Base-by-base conservation (phyloP, 108 stramenopile species). In the Pseudonitzschia multiseries region DNA sequence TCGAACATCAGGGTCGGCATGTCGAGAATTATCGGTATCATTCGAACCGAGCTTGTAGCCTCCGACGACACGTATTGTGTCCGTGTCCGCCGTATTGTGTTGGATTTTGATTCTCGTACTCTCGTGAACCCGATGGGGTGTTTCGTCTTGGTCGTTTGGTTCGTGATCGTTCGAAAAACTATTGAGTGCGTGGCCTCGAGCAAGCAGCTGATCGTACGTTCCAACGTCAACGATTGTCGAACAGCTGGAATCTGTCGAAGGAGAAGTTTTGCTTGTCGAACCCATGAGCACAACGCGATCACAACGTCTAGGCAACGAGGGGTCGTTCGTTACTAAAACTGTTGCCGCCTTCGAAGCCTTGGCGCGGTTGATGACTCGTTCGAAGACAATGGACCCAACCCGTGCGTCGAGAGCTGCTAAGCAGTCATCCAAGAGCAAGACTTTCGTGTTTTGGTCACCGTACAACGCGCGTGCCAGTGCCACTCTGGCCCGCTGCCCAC, bases 401-500 rank as follows among this genome's bases (percentile, higher is more conserved):
- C 81, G 74, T 10, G 89, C 89, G 79, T 93, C 92, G 5, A 93
- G 76, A 12, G 92, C 90, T 44, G 83, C 81, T 36, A 88, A 74
- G 20, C 84, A 80, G 36, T 88, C 91, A 53, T 89, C 88, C 20
- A 89, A 44, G 1, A 89, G 28, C 42, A 82, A 83, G 8, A 89
- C 88, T 62, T 81, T 83, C 8, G 81, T 81, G n/a, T 84, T 69
- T 44, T 85, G 72, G 21, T 43, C 78, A 43, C 63, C 53, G 65
- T 89, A 89, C 22, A 89, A 57, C 1, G 92, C 89, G 10, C 92
- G 82, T 12, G 98, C 96, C 52, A 97, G 81, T 26, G 93, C 95
- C 36, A 99, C 82, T 50, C 98, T 78, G 46, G 96, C 96, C 27
- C 93, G 82, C 81, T 99, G 97, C 2, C 98, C 98, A 13, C 97